phyloP scores from a whole-genome alignment of 352 stramenopile genomes.

The Globisporangium apiculatum region DNA sequence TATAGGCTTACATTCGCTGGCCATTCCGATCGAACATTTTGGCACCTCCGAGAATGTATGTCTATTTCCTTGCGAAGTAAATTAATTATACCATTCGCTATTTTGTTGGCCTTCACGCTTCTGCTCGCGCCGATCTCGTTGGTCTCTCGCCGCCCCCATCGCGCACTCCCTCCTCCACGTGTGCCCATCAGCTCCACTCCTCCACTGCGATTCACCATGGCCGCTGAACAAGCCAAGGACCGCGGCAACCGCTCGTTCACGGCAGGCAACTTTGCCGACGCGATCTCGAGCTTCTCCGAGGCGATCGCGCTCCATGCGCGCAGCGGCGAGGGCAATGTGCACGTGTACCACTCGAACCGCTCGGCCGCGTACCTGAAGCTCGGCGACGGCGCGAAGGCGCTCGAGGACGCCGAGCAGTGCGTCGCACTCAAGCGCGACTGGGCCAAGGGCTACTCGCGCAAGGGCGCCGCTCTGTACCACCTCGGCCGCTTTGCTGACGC shows the following conservation, averaged over 20 bases:
- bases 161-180: no score
- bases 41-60: no score
- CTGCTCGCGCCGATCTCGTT: no score
- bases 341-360: conserved; percentile 83
- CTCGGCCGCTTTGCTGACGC: conserved; percentile 62
- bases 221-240: conserved; percentile 83
- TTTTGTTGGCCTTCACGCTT: no score
- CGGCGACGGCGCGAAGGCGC: conserved; percentile 46
- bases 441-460: conserved; percentile 84
- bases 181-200: no score
- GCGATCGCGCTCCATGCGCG: conserved; percentile 55
- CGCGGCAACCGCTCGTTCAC: conserved; percentile 79
- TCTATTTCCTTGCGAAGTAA: no score
- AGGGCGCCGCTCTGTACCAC: conserved; percentile 66
- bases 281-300: conserved; percentile 68
- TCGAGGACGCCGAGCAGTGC: conserved; percentile 79
- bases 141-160: no score
- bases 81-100: no score
- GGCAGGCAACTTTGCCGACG: conserved; percentile 58
- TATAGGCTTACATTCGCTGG: no score
- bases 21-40: no score
- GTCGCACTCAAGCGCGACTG: conserved; percentile 66
- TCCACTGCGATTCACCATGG: conserved; percentile 26
- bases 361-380: conserved; percentile 81
- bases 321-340: conserved; percentile 24